A percentile compares a stretch with the other conserved stretches of the same genome.
These are phyloP conservation scores for Elsinoe fawcettii DNA, from an alignment of 2,329 filamentous ascomycete species.

Conservation along the genomic window DNA sequence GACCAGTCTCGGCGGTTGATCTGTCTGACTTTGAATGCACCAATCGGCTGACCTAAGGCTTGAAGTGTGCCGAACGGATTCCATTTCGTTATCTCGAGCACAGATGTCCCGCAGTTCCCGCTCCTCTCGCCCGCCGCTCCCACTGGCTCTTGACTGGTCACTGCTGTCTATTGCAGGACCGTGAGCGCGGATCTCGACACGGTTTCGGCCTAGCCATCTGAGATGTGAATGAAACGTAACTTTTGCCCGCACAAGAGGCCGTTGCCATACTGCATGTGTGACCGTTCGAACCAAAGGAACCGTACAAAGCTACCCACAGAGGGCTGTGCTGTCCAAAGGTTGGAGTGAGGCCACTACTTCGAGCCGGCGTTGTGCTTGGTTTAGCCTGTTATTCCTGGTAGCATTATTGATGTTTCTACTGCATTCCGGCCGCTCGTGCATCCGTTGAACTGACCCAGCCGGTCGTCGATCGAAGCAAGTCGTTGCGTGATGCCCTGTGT, in stretches of 20 bases:
- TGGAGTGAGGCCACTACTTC: background rate
- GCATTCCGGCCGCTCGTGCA: constrained; percentile 2
- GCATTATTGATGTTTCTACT: background rate
- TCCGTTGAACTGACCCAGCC: background rate
- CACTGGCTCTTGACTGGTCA: constrained; percentile 1
- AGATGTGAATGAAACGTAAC: constrained; percentile 10
- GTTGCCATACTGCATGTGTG: background rate
- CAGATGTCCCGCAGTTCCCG: constrained; percentile 4
- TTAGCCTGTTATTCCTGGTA: constrained; percentile 12
- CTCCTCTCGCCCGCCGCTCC: constrained; percentile 2
- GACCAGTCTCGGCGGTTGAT: constrained; percentile 13
- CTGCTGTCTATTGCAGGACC: constrained; percentile 12
- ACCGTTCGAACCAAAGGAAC: background rate
- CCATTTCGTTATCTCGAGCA: constrained; percentile 15
- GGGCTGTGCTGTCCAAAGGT: background rate
- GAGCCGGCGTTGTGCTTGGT: constrained; percentile 7
- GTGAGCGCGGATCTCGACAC: constrained; percentile 6
- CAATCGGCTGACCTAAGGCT: constrained; percentile 9
- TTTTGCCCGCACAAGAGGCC: background rate
- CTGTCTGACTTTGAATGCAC: background rate
- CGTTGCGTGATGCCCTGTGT: constrained; percentile 14
- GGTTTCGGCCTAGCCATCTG: background rate
- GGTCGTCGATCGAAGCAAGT: constrained; percentile 13
- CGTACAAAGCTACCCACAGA: background rate
- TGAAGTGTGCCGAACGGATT: constrained; percentile 7